These are phyloP conservation scores for Spathaspora boniae DNA, from an alignment of 805 yeast species.

Conservation along the genomic window DNA sequence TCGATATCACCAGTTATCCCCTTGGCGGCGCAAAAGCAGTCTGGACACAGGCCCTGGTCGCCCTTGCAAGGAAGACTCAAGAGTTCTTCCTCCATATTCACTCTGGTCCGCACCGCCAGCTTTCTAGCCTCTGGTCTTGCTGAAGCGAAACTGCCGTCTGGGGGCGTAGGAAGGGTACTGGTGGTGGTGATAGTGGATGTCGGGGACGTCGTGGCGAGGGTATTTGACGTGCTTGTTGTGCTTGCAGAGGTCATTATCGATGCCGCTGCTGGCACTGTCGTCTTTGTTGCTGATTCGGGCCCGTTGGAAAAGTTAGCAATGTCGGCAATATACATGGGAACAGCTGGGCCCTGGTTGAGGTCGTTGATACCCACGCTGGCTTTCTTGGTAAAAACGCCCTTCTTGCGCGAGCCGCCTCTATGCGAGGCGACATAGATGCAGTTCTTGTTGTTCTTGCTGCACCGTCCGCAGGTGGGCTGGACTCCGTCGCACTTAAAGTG, in stretches of 20 bases:
- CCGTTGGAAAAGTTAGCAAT: conserved; percentile 15
- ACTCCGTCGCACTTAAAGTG: conserved; percentile 51
- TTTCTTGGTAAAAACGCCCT: conserved; percentile 36
- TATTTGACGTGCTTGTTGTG: conserved; percentile 1
- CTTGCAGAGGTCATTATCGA: neutral
- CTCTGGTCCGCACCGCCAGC: conserved; percentile 1
- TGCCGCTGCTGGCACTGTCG: neutral
- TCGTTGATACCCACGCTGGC: conserved; percentile 4
- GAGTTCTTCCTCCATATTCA: conserved; percentile 5
- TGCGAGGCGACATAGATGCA: conserved; percentile 51
- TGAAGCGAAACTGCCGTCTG: neutral
- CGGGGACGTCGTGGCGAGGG: neutral
- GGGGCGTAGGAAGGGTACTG: too few species aligned
- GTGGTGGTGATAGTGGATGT: neutral
- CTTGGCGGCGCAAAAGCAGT: conserved; percentile 12
- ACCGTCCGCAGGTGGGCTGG: conserved; percentile 43
- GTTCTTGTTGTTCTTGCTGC: conserved; percentile 28
- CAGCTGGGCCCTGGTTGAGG: conserved; percentile 10
- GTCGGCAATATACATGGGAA: conserved; percentile 12
- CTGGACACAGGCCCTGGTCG: conserved; percentile 9
- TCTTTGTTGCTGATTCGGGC: neutral
- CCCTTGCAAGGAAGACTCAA: conserved; percentile 11
- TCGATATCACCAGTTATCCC: too few species aligned
- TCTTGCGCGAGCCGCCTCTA: conserved; percentile 52
- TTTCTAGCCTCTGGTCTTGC: conserved; percentile 2